These are phyloP conservation scores for Podosphaera aphanis DNA, from an alignment of 2,329 filamentous ascomycete species.

Conservation along the genomic window DNA sequence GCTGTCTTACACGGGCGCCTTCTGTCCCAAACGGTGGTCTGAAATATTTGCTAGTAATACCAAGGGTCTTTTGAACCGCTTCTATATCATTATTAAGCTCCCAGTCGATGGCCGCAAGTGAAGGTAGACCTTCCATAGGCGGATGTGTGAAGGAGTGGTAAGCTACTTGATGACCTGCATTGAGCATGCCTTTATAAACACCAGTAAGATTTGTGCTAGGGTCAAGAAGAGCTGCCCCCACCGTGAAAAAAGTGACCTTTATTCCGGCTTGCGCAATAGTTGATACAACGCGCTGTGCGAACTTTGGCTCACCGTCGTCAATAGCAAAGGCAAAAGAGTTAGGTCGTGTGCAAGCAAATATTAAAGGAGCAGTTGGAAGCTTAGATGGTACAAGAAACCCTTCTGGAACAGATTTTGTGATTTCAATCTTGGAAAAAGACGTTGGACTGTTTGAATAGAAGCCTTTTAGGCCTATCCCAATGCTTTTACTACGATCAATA, in stretches of 20 bases:
- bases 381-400: constrained; percentile 31
- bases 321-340: constrained; percentile 53
- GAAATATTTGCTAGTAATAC: constrained; percentile 31
- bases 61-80: constrained; percentile 20
- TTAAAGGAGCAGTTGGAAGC: constrained; percentile 33
- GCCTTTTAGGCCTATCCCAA: constrained; percentile 39
- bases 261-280: constrained; percentile 37
- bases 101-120: constrained; percentile 32
- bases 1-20: constrained; percentile 40
- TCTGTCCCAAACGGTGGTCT: constrained; percentile 46
- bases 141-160: constrained; percentile 47
- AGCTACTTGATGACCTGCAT: constrained; percentile 41
- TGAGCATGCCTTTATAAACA: constrained; percentile 39
- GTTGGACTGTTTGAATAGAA: constrained; percentile 33
- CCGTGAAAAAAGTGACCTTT: constrained; percentile 48
- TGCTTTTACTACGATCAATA: constrained; percentile 29
- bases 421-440: constrained; percentile 32
- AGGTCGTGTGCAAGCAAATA: constrained; percentile 40
- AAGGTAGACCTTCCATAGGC: constrained; percentile 34
- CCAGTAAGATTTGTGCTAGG: constrained; percentile 33
- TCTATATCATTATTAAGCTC: constrained; percentile 33
- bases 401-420: constrained; percentile 29
- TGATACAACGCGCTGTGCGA: constrained; percentile 34
- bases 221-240: constrained; percentile 38
- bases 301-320: constrained; percentile 38